Percentiles rank a stretch among this genome's conserved stretches.
These are phyloP conservation scores for Crithidia bombi DNA, from an alignment of 208 protist genomes.

Conservation along the genomic window DNA sequence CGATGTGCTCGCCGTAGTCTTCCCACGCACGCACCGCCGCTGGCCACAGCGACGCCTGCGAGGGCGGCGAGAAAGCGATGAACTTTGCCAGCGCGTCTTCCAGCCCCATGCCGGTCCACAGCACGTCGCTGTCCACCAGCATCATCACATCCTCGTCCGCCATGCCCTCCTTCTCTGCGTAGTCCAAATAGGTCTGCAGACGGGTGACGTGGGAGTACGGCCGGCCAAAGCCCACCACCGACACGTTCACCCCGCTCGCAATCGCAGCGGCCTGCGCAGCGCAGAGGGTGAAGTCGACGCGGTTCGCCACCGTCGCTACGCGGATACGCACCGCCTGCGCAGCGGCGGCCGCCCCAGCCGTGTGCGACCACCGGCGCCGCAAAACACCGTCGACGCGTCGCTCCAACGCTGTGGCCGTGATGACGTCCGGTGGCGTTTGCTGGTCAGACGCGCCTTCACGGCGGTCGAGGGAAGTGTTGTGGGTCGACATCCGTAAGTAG, in stretches of 20 bases:
- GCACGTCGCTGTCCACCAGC: constrained; percentile 36
- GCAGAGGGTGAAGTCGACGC: constrained; percentile 28
- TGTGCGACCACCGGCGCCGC: constrained; percentile 13
- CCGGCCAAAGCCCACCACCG: constrained; percentile 15
- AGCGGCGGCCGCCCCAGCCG: not conserved
- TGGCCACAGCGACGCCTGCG: constrained; percentile 32
- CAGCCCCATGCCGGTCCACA: constrained; percentile 37
- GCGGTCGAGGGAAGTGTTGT: constrained; percentile 2
- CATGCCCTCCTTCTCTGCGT: constrained; percentile 32
- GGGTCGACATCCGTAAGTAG: constrained; percentile 6
- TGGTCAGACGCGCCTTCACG: not conserved
- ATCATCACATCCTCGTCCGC: constrained; percentile 43
- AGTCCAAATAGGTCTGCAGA: constrained; percentile 26
- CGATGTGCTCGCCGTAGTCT: constrained; percentile 37
- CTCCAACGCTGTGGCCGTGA: not conserved
- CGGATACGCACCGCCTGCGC: constrained; percentile 4
- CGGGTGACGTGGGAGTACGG: constrained; percentile 40
- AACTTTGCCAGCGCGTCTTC: constrained; percentile 40
- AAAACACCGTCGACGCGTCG: not conserved
- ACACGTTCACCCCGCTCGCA: constrained; percentile 23
- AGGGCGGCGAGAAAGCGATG: constrained; percentile 24
- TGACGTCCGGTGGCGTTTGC: not conserved
- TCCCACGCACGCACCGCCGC: constrained; percentile 49
- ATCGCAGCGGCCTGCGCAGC: constrained; percentile 27
- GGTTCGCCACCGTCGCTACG: constrained; percentile 22